Conservation (phyloP, 805 yeast species). For the Pichia phayaonensis region DNA sequence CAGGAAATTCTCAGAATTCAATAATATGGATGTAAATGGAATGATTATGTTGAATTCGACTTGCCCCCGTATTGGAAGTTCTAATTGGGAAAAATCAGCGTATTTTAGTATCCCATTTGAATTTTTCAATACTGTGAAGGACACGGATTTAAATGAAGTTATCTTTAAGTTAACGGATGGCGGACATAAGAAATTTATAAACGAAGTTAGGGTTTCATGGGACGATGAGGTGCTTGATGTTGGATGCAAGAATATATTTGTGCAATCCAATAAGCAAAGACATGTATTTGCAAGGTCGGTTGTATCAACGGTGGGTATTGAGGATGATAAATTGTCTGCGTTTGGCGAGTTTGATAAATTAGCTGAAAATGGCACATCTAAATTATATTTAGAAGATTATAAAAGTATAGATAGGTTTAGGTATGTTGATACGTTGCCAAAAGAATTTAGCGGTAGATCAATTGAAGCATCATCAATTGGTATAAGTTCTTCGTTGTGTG, state of each 20-base stretch:
- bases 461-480: neutral
- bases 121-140: conserved; percentile 25
- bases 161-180: conserved; percentile 6
- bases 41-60: neutral
- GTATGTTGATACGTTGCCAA: conserved; percentile 29
- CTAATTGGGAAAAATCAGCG: conserved; percentile 38
- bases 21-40: neutral
- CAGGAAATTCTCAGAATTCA: conserved; percentile 1
- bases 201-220: conserved; percentile 1
- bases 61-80: conserved; percentile 4
- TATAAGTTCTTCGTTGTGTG: conserved; percentile 13
- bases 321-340: neutral
- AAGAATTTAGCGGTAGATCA: conserved; percentile 11
- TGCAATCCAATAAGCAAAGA: neutral
- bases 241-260: conserved; percentile 1
- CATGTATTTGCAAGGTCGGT: conserved; percentile 24
- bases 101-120: conserved; percentile 38
- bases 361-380: conserved; percentile 15
- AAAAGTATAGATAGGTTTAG: conserved; percentile 8
- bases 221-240: neutral
- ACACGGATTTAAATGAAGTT: neutral
- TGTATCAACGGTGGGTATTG: conserved; percentile 17
- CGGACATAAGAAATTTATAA: conserved; percentile 3
- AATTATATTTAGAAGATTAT: conserved; percentile 13
- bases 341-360: conserved; percentile 9